Conservation (phyloP, 768 basidiomycete genomes). For the Leccinum obscurum region DNA sequence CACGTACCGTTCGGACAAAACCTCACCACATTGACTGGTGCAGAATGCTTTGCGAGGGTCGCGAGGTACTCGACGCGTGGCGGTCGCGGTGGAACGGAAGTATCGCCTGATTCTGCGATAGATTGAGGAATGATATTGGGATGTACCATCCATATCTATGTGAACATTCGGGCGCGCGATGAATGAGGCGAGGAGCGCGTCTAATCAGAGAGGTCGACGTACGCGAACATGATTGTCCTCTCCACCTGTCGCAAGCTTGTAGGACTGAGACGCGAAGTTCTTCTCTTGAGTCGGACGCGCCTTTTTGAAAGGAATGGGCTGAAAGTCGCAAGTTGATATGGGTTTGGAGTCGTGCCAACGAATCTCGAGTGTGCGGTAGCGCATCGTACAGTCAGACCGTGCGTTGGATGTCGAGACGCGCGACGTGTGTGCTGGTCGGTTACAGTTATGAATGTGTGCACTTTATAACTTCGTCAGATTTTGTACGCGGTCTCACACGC, state of each 20-base stretch:
- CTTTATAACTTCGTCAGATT: conserved; percentile 8
- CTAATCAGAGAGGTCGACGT: conserved; percentile 38
- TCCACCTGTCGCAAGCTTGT: conserved; percentile 91
- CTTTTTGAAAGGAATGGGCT: conserved; percentile 79
- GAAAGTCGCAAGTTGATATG: conserved; percentile 96
- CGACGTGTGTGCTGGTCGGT: neutral
- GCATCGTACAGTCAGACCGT: conserved; percentile 47
- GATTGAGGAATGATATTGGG: conserved; percentile 80
- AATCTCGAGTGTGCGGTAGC: conserved; percentile 89
- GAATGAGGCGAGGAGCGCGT: conserved; percentile 13
- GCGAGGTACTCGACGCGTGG: conserved; percentile 97
- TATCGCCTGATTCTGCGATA: conserved; percentile 40
- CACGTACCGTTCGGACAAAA: conserved; percentile 89
- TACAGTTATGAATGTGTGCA: conserved; percentile 7
- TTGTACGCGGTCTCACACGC: conserved; percentile 25
- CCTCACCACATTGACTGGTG: conserved; percentile 93
- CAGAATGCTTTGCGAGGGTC: conserved; percentile 89
- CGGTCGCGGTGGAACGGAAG: conserved; percentile 44
- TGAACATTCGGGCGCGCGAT: conserved; percentile 8
- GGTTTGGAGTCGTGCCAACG: conserved; percentile 96
- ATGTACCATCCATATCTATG: conserved; percentile 90
- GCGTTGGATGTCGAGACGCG: neutral
- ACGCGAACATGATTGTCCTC: conserved; percentile 98
- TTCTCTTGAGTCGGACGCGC: conserved; percentile 63
- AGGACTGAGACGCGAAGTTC: conserved; percentile 68